A percentile compares a stretch with the other conserved stretches of the same genome.
Conservation (phyloP, 768 basidiomycete genomes). For the Lentinus tigrinus region DNA sequence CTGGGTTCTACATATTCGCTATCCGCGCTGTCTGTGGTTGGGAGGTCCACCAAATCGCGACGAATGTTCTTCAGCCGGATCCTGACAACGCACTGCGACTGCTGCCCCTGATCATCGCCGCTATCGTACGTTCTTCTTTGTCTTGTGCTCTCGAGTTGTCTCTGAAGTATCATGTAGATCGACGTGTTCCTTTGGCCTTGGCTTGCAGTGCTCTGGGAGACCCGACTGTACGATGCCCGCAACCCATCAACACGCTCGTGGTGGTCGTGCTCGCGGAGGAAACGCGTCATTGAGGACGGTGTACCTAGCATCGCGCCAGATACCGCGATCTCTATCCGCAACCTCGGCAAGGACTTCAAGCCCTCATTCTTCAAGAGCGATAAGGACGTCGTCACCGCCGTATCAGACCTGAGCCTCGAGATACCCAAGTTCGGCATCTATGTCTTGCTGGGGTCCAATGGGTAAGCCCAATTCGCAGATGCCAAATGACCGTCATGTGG, state of each 20-base stretch:
- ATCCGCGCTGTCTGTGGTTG: conserved; percentile 67
- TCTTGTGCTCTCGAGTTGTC: background rate
- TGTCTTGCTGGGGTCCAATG: conserved; percentile 73
- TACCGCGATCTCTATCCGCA: conserved; percentile 59
- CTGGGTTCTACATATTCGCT: conserved; percentile 73
- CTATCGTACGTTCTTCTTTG: conserved; percentile 46
- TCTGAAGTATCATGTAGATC: conserved; percentile 40
- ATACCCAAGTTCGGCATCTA: conserved; percentile 76
- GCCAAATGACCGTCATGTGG: background rate
- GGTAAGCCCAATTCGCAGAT: conserved; percentile 32
- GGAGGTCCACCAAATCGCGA: conserved; percentile 56
- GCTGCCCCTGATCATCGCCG: conserved; percentile 60
- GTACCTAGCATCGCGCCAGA: conserved; percentile 31
- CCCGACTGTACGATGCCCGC: conserved; percentile 57
- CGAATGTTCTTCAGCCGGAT: conserved; percentile 55
- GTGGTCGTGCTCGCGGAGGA: conserved; percentile 25
- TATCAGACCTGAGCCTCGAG: conserved; percentile 63
- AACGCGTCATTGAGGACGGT: conserved; percentile 21
- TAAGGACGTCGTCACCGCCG: conserved; percentile 55
- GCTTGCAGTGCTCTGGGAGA: conserved; percentile 59
- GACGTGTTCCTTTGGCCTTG: conserved; percentile 75
- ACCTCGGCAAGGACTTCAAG: conserved; percentile 59
- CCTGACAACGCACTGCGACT: conserved; percentile 57
- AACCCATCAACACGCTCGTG: conserved; percentile 31
- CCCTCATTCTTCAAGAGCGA: conserved; percentile 46